A percentile compares a stretch with the other conserved stretches of the same genome.
phyloP scores from a whole-genome alignment of 73 alveolate genomes.

The Diophrys sp. region DNA sequence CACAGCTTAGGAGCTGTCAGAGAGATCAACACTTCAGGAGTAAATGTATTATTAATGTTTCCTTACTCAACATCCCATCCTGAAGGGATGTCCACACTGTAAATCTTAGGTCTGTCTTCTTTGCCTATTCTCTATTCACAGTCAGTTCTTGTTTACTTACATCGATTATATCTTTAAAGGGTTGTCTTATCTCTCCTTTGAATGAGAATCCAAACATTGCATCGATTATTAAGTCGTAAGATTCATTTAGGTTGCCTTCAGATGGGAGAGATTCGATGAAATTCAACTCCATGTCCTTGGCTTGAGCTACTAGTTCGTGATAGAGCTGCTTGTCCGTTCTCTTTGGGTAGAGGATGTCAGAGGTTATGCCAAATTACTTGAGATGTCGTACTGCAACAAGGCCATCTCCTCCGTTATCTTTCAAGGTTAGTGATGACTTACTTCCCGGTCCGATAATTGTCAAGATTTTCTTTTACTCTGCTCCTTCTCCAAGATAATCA shows the following conservation, averaged over 20 bases:
- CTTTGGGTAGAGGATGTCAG: conserved; percentile 89
- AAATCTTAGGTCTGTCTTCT: conserved; percentile 55
- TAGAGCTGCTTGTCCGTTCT: conserved; percentile 75
- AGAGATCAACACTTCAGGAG: conserved; percentile 80
- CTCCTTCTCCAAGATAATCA: conserved; percentile 54
- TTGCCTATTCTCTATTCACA: conserved; percentile 14
- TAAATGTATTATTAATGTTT: conserved; percentile 74
- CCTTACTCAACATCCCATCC: conserved; percentile 99
- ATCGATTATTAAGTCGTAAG: conserved; percentile 78
- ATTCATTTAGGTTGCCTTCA: conserved; percentile 41
- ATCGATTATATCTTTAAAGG: conserved; percentile 85
- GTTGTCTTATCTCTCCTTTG: conserved; percentile 94
- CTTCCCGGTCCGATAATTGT: conserved; percentile 98
- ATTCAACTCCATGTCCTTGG: conserved; percentile 61
- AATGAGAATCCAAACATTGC: conserved; percentile 97
- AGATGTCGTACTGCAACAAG: conserved; percentile 97
- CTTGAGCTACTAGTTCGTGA: conserved; percentile 70
- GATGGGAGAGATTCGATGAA: conserved; percentile 48
- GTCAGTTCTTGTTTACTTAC: conserved; percentile 59
- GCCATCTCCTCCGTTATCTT: conserved; percentile 94
- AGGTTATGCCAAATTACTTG: conserved; percentile 78
- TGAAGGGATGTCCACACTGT: conserved; percentile 97
- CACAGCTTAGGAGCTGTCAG: conserved; percentile 96
- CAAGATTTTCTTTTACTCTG: conserved; percentile 53
- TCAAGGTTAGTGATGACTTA: conserved; percentile 34